Base-by-base conservation (phyloP, 2,329 filamentous ascomycete genomes). In the Clonostachys solani region DNA sequence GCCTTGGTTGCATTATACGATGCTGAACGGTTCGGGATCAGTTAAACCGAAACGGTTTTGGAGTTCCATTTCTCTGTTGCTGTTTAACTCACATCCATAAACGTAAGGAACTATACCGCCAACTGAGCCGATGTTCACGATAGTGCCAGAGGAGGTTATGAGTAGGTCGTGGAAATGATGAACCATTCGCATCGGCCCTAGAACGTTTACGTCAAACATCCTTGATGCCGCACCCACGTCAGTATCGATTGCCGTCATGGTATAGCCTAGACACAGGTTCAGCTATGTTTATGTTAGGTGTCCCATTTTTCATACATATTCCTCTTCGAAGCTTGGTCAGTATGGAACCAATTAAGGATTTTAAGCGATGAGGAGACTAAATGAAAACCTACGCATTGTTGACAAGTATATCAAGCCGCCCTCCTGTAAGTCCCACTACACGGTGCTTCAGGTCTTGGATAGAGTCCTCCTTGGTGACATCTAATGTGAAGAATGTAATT, bases 351-450 rank as follows among this genome's bases (percentile, higher is more conserved):
- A 13, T 33, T 44, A 17, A 5, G 1, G 41, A 29, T 9, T 42
- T 8, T 5, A 16, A 36, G 43, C 46, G 33, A 23, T 38, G 23
- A 29, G 23, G 2, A 23, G 23, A 23, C 3, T 10, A 4, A 10
- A 10, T 29, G 23, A 29, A 29, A 34, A 52, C 70, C 50, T 52
- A 80, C 75, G 79, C 78, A 50, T 83, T 83, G 62, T 82, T 83
- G 43, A 83, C 70, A 16, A 83, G 74, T 42, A 82, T 72, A 52
- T 83, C 78, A 6, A 83, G 71, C 42, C 64, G 73, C 13, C 78
- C 78, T 9, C 69, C 69, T 3, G 75, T 80, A 42, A 81, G 60
- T 12, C 67, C 57, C 12, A 63, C 54, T 12, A 81, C 73, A 45
- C 74, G 66, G 4, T 64, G 64, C 47, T 71, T 73, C 55, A 74